Percentiles rank a stretch among this genome's conserved stretches.
These are phyloP conservation scores for Scytalidium sp. DNA, from an alignment of 2,329 filamentous ascomycete genomes.

Conservation along the genomic window DNA sequence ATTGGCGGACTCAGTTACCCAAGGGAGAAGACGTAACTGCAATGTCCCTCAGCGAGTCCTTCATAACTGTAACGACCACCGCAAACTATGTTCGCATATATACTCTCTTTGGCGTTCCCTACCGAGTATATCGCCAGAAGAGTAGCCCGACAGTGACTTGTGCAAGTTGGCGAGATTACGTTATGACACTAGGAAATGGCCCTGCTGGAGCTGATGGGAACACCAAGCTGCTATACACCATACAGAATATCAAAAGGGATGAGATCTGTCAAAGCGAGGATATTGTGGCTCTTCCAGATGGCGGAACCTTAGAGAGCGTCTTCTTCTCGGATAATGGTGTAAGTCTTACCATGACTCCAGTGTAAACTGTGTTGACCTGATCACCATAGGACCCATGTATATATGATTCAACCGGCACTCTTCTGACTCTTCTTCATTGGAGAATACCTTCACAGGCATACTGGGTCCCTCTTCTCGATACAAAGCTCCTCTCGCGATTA, in stretches of 20 bases:
- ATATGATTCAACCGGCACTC: slow-evolving; percentile 87
- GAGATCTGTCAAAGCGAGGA: slow-evolving; percentile 96
- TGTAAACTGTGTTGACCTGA: neutral
- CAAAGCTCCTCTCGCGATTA: slow-evolving; percentile 75
- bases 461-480: slow-evolving; percentile 93
- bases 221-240: slow-evolving; percentile 80
- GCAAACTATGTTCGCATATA: slow-evolving; percentile 89
- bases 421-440: slow-evolving; percentile 90
- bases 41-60: slow-evolving; percentile 88
- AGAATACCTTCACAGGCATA: slow-evolving; percentile 77
- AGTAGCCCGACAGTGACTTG: slow-evolving; percentile 87
- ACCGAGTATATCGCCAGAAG: slow-evolving; percentile 88
- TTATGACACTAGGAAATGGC: slow-evolving; percentile 94
- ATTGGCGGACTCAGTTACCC: slow-evolving; percentile 89
- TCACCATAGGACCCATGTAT: slow-evolving; percentile 78
- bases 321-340: slow-evolving; percentile 94
- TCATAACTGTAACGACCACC: slow-evolving; percentile 84
- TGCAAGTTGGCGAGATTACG: slow-evolving; percentile 90
- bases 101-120: slow-evolving; percentile 87
- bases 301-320: slow-evolving; percentile 70
- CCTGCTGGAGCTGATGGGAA: slow-evolving; percentile 75
- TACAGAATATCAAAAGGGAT: slow-evolving; percentile 91
- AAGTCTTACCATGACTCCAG: slow-evolving; percentile 32
- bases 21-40: slow-evolving; percentile 81
- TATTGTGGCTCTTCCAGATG: slow-evolving; percentile 77